Evolutionary conservation across 257 asterid genomes (phyloP), one percentile per base, ranked within the genome.

Genomic region (Solanum pinnatisectum): DNA sequence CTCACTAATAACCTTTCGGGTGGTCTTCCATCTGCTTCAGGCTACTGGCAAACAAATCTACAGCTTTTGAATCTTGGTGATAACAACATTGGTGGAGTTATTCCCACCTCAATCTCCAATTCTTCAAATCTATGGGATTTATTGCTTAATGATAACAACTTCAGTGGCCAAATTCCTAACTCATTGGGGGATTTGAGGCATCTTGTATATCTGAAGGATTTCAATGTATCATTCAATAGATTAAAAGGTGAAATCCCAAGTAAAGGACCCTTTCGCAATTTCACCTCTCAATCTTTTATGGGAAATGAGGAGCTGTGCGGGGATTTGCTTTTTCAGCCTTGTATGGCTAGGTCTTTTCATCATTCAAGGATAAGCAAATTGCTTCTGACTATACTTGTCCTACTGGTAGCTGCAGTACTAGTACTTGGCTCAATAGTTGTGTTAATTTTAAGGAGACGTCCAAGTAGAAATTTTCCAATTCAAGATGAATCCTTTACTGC

Each of bases 211-310:
- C 90, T 91, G 10, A 86, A 40, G 36, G 71, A 82, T 27, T 87
- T 91, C 79, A 91, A 91, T 12, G 65, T 91, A 46, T 88, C 91
- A 5, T 77, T 87, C 49, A 91, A 91, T 86, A 78, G 52, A 23
- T 88, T 92, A 60, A 74, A 89, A 73, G 94, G 94, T 37, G 90
- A 86, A 86, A 71, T 92, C n/a, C 94, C 94, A 25, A 86, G 16
- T 36, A 84, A 88, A 44, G 94, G 94, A 27, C 83, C 88, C 25
- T 92, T 92, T 59, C 37, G 86, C 4, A 91, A 89, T 56, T 89
- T 91, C 22, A 87, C 92, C 27, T 74, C 88, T 82, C 87, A 35
- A 40, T 86, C 90, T 79, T 91, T 88, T 44, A 18, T 73, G 11
- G 91, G 91, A 56, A 86, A 89, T 71, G 14, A 71, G 52, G 92